Conservation (phyloP, 192 early-diverging fungal genomes). For the Podila epicladia region DNA sequence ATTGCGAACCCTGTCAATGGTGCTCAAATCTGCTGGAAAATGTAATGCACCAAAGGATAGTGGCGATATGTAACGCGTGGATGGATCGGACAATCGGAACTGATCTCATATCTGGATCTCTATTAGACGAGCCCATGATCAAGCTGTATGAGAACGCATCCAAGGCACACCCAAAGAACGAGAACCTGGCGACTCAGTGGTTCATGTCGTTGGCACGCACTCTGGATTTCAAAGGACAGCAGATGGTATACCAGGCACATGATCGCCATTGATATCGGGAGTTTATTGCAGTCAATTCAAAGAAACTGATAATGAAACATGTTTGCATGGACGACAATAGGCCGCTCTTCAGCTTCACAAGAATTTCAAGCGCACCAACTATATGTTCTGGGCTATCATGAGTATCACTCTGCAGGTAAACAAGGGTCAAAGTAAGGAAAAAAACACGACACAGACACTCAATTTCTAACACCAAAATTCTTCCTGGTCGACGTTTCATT, state of each 20-base stretch:
- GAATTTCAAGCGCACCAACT: slow-evolving; percentile 77
- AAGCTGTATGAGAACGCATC: slow-evolving; percentile 79
- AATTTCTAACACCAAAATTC: background rate
- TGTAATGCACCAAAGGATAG: slow-evolving; percentile 37
- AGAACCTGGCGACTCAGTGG: slow-evolving; percentile 77
- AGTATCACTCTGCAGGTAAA: slow-evolving; percentile 80
- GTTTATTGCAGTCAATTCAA: too few relatives aligned
- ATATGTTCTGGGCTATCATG: slow-evolving; percentile 90
- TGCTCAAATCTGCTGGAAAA: slow-evolving; percentile 61
- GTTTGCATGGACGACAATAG: slow-evolving; percentile 20
- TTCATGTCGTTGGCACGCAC: slow-evolving; percentile 85
- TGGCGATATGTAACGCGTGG: too few relatives aligned
- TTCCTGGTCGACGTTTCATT: slow-evolving; percentile 2
- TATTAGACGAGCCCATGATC: slow-evolving; percentile 71
- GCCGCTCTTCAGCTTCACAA: slow-evolving; percentile 86
- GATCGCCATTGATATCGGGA: background rate
- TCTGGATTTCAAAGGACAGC: slow-evolving; percentile 72
- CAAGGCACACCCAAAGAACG: slow-evolving; percentile 67
- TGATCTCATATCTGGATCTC: background rate
- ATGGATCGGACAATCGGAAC: background rate
- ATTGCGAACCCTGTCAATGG: slow-evolving; percentile 69
- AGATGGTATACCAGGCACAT: slow-evolving; percentile 53
- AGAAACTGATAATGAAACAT: too few relatives aligned
- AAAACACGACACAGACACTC: background rate
- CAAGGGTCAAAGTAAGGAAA: background rate